phyloP scores from a whole-genome alignment of 2,329 filamentous ascomycete species.

The Albifimbria verrucaria region DNA sequence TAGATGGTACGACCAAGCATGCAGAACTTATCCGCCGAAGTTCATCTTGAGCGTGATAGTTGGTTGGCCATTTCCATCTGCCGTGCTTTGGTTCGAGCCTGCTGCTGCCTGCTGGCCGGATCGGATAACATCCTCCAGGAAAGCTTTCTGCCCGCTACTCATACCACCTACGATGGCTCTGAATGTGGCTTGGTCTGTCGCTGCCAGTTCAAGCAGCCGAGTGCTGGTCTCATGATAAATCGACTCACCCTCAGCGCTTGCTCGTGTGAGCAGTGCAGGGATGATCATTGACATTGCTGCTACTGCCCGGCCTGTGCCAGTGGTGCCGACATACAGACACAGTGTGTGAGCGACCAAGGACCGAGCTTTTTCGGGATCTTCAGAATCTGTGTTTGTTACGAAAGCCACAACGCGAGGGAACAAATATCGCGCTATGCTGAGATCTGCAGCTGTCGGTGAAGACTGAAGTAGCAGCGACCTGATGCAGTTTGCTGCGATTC shows the following conservation, averaged over 20 bases:
- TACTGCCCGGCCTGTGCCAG: slow-evolving; percentile 42
- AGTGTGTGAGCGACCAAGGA: slow-evolving; percentile 70
- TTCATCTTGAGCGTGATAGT: slow-evolving; percentile 94
- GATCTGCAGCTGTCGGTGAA: slow-evolving; percentile 61
- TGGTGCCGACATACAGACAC: slow-evolving; percentile 61
- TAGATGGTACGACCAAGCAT: no score
- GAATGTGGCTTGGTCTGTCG: slow-evolving; percentile 70
- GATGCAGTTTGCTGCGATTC: slow-evolving; percentile 86
- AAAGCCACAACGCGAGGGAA: slow-evolving; percentile 75
- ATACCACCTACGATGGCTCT: slow-evolving; percentile 69
- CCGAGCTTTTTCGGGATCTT: slow-evolving; percentile 77
- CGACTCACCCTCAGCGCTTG: slow-evolving; percentile 57
- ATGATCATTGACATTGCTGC: slow-evolving; percentile 73
- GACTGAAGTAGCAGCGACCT: slow-evolving; percentile 74
- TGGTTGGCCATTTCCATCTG: slow-evolving; percentile 56
- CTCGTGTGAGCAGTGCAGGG: slow-evolving; percentile 71
- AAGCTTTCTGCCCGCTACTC: slow-evolving; percentile 64
- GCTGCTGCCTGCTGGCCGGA: slow-evolving; percentile 49
- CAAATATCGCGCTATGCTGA: slow-evolving; percentile 70
- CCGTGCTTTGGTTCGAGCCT: slow-evolving; percentile 32
- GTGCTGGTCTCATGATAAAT: slow-evolving; percentile 71
- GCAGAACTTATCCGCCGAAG: slow-evolving; percentile 56
- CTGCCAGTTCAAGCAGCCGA: slow-evolving; percentile 77
- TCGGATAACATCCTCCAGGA: slow-evolving; percentile 79
- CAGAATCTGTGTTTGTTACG: slow-evolving; percentile 63